A percentile compares a stretch with the other conserved stretches of the same genome.
phyloP scores from a whole-genome alignment of 345 rosid genomes.

The Euclidium syriacum region DNA sequence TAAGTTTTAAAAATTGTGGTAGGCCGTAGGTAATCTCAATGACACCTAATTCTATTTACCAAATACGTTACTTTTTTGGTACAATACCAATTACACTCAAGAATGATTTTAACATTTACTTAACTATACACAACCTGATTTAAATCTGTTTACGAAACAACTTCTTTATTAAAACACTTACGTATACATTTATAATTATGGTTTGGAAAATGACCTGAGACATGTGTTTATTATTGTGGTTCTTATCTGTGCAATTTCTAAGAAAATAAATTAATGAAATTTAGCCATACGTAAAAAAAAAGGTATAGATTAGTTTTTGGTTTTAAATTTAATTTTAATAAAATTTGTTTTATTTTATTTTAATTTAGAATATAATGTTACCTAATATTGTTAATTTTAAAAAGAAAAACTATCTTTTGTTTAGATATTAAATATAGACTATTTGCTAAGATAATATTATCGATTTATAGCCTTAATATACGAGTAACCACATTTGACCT shows the following conservation, averaged over 20 bases:
- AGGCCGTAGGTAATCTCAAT: neutral
- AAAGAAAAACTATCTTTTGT: too few species aligned
- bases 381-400: too few species aligned
- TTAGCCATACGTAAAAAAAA: too few species aligned
- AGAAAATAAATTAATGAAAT: too few species aligned
- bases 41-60: slow-evolving; percentile 17
- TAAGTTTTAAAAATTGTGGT: neutral
- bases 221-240: neutral
- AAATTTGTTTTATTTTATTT: too few species aligned
- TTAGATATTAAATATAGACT: too few species aligned
- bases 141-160: neutral
- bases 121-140: neutral
- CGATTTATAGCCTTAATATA: too few species aligned
- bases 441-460: too few species aligned
- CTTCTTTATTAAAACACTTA: neutral
- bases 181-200: neutral
- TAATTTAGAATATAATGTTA: too few species aligned
- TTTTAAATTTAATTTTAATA: too few species aligned
- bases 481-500: neutral
- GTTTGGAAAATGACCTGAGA: neutral
- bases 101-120: neutral
- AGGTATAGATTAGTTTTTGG: too few species aligned
- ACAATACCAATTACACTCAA: slow-evolving; percentile 8
- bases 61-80: slow-evolving; percentile 2
- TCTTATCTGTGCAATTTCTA: too few species aligned